Evolutionary conservation across 2,329 filamentous ascomycete species (phyloP), one percentile per base, ranked within the genome.

Genomic region (Stromatinia cepivora): DNA sequence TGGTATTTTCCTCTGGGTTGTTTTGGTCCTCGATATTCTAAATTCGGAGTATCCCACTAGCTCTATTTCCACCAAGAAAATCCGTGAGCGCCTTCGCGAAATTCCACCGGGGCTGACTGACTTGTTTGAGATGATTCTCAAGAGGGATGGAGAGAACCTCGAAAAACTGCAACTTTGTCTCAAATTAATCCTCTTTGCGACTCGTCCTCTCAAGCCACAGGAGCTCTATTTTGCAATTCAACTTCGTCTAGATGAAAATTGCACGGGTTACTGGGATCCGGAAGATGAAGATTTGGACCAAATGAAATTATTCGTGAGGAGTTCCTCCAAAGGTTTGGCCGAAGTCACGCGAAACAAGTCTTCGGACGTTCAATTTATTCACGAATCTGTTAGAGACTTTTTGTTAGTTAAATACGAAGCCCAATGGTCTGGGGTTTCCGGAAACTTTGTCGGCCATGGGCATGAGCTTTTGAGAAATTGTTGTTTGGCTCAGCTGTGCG

Each of bases 151-250:
- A 0, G 50, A 78, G 0, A 79, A 85, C 7, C 76, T 77, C 59
- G 76, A 82, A 0, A 76, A 80, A 0, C 71, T 88, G 0, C 67
- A 81, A 0, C 71, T 85, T 0, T 86, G 82, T 42, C 70, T 89
- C 0, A 81, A 84, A 28, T 88, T 83, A 83, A 78, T 89, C 0
- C 77, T 89, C 0, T 88, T 81, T 34, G 79, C 86, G 20, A 67
- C 31, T 64, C 70, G 71, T 58, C 72, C 73, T 58, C 57, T 73
- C n/a, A 73, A 73, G 31, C 73, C 67, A n/a, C 66, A 71, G 22
- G 73, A 74, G 34, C 70, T 75, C 34, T 75, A 76, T 42, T 74
- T 72, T 34, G 73, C 74, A 22, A 63, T 74, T 45, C 63, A 71
- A 58, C 50, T 73, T 66, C 25, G 59, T 53, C 54, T 75, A 4